phyloP scores from a whole-genome alignment of 371 early-diverging fungal genomes.

The Blakeslea trispora region DNA sequence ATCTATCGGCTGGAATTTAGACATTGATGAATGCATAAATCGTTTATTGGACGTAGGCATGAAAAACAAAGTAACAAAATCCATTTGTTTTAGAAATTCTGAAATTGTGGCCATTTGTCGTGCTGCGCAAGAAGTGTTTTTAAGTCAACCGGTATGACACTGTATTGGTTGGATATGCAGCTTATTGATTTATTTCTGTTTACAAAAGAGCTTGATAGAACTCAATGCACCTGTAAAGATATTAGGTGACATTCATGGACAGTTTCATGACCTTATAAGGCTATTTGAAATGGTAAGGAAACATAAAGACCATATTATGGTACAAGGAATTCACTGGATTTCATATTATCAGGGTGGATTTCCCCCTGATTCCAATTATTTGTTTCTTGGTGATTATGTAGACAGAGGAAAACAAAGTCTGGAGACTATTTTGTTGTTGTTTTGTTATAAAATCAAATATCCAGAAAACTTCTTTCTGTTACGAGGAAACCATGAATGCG shows the following conservation, averaged over 20 bases:
- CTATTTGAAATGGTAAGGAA: conserved; percentile 84
- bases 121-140: conserved; percentile 85
- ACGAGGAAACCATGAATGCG: conserved; percentile 98
- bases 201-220: conserved; percentile 77
- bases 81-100: conserved; percentile 75
- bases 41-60: conserved; percentile 78
- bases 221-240: conserved; percentile 95
- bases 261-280: conserved; percentile 88
- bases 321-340: too few relatives aligned
- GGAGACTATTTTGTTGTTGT: conserved; percentile 91
- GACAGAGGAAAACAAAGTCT: conserved; percentile 94
- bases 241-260: conserved; percentile 95
- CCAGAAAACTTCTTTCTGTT: conserved; percentile 95
- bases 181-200: neutral
- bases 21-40: conserved; percentile 88
- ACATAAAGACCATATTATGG: conserved; percentile 26
- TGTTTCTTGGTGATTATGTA: conserved; percentile 97
- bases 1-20: conserved; percentile 56
- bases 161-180: neutral
- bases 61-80: conserved; percentile 70
- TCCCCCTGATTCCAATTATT: conserved; percentile 84
- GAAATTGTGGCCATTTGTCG: conserved; percentile 93
- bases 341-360: conserved; percentile 59
- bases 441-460: conserved; percentile 96
- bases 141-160: conserved; percentile 77